phyloP scores from a whole-genome alignment of 2,329 filamentous ascomycete species.

The Fusarium sp. region DNA sequence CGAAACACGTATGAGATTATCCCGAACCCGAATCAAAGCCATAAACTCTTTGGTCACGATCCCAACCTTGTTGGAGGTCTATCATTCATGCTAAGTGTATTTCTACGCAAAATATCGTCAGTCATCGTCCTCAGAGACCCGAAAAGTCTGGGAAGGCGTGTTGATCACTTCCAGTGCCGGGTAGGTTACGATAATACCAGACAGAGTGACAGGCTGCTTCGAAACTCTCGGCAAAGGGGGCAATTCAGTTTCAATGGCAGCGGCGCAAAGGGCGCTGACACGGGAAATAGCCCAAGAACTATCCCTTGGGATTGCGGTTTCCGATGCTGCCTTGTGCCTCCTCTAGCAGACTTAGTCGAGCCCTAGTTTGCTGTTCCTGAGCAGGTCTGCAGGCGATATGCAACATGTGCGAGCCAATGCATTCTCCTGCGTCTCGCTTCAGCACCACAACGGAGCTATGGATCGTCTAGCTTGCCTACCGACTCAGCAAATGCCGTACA shows the following conservation, averaged over 20 bases:
- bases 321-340: constrained; percentile 12
- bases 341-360: constrained; percentile 20
- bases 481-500: constrained; percentile 14
- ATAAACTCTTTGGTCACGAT: constrained; percentile 15
- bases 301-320: constrained; percentile 29
- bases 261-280: constrained; percentile 28
- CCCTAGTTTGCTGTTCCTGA: constrained; percentile 41
- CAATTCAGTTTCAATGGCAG: neutral
- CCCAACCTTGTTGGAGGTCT: neutral
- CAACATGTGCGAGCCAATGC: constrained; percentile 36
- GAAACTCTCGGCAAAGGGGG: constrained; percentile 1
- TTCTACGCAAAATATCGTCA: constrained; percentile 2
- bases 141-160: neutral
- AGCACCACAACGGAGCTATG: constrained; percentile 31
- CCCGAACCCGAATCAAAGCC: neutral
- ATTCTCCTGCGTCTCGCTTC: constrained; percentile 48
- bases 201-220: neutral
- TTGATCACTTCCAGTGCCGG: constrained; percentile 21
- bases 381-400: constrained; percentile 37
- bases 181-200: constrained; percentile 12
- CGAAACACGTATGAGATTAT: neutral
- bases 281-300: constrained; percentile 8
- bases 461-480: constrained; percentile 1
- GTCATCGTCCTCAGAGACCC: constrained; percentile 13
- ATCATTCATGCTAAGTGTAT: constrained; percentile 2